phyloP scores from a whole-genome alignment of 116 monocot species.

The Iris pallida region DNA sequence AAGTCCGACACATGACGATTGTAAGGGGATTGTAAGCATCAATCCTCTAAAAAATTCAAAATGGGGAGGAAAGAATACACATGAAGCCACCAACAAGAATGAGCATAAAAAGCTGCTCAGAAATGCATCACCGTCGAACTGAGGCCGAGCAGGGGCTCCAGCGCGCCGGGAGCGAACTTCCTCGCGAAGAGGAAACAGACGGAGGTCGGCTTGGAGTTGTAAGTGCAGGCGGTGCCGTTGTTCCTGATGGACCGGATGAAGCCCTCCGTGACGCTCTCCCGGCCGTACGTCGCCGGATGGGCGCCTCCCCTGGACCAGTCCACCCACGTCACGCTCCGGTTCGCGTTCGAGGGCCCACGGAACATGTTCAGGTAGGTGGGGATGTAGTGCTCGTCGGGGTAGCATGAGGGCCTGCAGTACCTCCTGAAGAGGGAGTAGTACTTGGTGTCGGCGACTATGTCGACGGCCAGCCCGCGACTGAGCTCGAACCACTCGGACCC shows the following conservation, averaged over 20 bases:
- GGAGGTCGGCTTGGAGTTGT: slow-evolving; percentile 21
- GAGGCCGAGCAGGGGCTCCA: slow-evolving; percentile 22
- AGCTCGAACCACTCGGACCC: slow-evolving; percentile 49
- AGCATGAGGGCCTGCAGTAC: slow-evolving; percentile 42
- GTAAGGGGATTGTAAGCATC: too few species aligned
- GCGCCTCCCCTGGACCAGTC: slow-evolving; percentile 55
- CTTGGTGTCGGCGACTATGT: slow-evolving; percentile 27
- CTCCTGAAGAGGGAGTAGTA: slow-evolving; percentile 27
- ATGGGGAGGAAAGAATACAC: too few species aligned
- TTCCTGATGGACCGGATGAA: slow-evolving; percentile 30
- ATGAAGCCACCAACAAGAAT: too few species aligned
- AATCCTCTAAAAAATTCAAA: too few species aligned
- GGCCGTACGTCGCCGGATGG: slow-evolving; percentile 37
- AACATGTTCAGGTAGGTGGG: slow-evolving; percentile 43
- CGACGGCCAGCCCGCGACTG: slow-evolving; percentile 19
- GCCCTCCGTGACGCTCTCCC: slow-evolving; percentile 14
- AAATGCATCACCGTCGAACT: slow-evolving; percentile 11
- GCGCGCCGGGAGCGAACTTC: slow-evolving; percentile 32
- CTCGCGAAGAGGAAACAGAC: slow-evolving; percentile 54
- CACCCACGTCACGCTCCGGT: slow-evolving; percentile 52
- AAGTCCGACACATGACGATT: too few species aligned
- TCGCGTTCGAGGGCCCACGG: slow-evolving; percentile 25
- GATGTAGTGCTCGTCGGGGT: slow-evolving; percentile 58
- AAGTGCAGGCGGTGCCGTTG: background rate
- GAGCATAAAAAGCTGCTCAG: background rate